These are phyloP conservation scores for Onygenales sp. DNA, from an alignment of 2,329 filamentous ascomycete species.

Conservation along the genomic window DNA sequence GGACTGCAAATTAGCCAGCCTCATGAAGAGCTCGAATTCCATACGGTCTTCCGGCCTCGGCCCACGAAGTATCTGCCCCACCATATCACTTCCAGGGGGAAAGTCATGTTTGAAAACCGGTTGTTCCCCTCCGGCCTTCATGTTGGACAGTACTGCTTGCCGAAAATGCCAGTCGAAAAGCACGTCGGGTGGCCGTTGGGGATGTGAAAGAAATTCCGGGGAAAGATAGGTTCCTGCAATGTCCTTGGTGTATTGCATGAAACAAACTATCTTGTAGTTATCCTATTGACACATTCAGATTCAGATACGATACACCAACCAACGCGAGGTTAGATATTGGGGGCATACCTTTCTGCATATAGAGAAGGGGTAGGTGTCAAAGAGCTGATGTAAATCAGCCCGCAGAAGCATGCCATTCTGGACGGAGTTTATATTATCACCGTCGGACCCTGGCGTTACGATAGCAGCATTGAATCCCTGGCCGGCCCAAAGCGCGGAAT, in stretches of 20 bases:
- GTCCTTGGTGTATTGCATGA: background rate
- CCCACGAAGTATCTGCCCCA: slow-evolving; percentile 5
- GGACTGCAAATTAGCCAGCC: background rate
- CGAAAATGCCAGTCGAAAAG: slow-evolving; percentile 4
- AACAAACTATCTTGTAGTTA: slow-evolving; percentile 3
- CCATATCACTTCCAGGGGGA: slow-evolving; percentile 2
- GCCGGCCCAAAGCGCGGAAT: background rate
- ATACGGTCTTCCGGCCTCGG: slow-evolving; percentile 15
- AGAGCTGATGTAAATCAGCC: no score
- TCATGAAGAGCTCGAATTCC: slow-evolving; percentile 12
- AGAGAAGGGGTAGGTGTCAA: background rate
- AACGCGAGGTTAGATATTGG: background rate
- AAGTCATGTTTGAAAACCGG: background rate
- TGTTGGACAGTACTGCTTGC: slow-evolving; percentile 3
- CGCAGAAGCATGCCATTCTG: no score
- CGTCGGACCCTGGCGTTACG: background rate
- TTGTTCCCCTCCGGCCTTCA: background rate
- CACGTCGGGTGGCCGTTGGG: background rate
- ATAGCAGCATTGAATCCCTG: background rate
- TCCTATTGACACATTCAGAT: background rate
- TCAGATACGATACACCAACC: background rate
- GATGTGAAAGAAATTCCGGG: background rate
- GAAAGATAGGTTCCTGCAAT: slow-evolving; percentile 1
- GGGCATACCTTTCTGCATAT: background rate
- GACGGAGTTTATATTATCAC: no score